Conservation (phyloP, 352 stramenopile genomes). For the Globisporangium spinosum region DNA sequence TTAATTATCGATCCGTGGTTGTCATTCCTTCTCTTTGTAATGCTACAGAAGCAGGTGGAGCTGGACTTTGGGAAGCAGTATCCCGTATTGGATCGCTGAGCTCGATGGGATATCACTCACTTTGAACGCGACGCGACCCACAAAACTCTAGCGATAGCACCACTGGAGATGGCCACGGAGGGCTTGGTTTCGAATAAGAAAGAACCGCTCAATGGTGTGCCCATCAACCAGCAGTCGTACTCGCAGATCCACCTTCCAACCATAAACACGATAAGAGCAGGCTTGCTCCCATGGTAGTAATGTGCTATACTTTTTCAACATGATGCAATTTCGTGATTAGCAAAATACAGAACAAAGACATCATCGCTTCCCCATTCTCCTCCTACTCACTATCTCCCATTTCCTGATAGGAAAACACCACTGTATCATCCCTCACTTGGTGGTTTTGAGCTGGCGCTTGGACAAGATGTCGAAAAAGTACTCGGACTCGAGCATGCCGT, state of each 20-base stretch:
- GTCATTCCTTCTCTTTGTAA: background rate
- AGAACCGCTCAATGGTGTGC: background rate
- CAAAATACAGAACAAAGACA: background rate
- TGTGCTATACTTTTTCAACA: background rate
- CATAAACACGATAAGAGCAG: background rate
- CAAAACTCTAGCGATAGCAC: background rate
- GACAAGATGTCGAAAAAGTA: constrained; percentile 95
- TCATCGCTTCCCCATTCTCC: background rate
- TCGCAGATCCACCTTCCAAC: background rate
- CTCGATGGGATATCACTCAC: background rate
- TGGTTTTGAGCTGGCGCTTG: constrained; percentile 34
- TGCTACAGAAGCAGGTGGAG: background rate
- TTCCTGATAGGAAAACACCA: background rate
- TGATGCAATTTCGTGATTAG: background rate
- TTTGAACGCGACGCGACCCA: background rate
- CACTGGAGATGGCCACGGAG: background rate
- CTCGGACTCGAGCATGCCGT: constrained; percentile 88
- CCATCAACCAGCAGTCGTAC: background rate
- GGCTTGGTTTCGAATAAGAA: background rate
- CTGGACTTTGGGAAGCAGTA: background rate
- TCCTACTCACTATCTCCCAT: background rate
- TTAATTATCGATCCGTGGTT: background rate
- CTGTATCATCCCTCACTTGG: background rate
- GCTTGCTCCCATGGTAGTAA: background rate
- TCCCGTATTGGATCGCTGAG: background rate